Evolutionary conservation across 106 monocot genomes (phyloP).

Genomic region (Dendrobium nobile): DNA sequence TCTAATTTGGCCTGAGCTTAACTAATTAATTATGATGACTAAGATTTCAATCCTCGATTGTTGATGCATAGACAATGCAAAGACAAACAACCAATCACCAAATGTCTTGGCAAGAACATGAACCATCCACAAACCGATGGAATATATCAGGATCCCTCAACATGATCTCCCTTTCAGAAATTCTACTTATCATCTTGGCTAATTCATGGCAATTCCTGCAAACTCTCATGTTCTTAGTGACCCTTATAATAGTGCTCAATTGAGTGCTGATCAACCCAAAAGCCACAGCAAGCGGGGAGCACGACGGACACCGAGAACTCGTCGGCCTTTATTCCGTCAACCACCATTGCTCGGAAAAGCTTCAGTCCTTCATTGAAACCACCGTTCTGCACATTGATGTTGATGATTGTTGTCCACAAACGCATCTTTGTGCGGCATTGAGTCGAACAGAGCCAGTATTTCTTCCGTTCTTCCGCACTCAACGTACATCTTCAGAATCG

Average conservation of each 20-base stretch:
- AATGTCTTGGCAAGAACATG: conserved; percentile 15
- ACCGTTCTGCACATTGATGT: conserved; percentile 23
- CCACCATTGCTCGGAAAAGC: conserved; percentile 31
- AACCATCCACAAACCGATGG: conserved; percentile 15
- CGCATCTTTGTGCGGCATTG: conserved; percentile 17
- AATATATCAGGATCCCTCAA: conserved; percentile 14
- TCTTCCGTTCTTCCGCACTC: conserved; percentile 24
- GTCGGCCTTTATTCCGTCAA: conserved; percentile 17
- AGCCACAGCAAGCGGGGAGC: conserved; percentile 52
- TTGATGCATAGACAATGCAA: no score
- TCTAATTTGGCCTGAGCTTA: no score
- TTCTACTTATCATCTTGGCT: conserved; percentile 33
- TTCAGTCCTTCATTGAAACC: conserved; percentile 41
- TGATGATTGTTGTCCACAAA: conserved; percentile 37
- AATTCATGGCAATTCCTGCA: conserved; percentile 47
- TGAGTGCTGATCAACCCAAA: conserved; percentile 43
- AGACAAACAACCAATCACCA: conserved; percentile 9
- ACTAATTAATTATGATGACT: no score
- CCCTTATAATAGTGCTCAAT: conserved; percentile 11
- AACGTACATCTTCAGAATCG: conserved; percentile 35
- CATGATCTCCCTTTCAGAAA: conserved; percentile 12
- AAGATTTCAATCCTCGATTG: no score
- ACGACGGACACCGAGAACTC: conserved; percentile 24
- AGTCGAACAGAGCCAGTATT: conserved; percentile 23
- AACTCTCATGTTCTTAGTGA: conserved; percentile 46